phyloP scores from a whole-genome alignment of 2,329 filamentous ascomycete species.

The Mycogone perniciosa region DNA sequence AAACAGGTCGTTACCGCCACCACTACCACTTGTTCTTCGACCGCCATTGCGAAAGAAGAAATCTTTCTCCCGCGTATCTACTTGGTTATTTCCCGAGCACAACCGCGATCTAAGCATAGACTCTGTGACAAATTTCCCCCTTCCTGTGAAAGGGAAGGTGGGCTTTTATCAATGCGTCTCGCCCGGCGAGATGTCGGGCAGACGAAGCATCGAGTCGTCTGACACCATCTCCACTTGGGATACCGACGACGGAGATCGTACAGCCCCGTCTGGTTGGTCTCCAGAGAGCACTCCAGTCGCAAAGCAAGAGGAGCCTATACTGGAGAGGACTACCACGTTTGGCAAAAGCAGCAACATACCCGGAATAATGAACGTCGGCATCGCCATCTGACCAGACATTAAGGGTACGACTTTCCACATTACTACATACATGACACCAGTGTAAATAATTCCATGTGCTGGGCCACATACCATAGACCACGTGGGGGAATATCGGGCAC shows the following conservation, averaged over 20 bases:
- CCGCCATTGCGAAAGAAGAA: conserved; percentile 60
- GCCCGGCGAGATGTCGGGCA: conserved; percentile 24
- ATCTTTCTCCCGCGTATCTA: conserved; percentile 56
- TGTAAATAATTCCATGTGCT: conserved; percentile 13
- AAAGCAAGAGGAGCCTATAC: conserved; percentile 35
- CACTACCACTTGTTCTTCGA: conserved; percentile 52
- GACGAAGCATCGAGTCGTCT: conserved; percentile 39
- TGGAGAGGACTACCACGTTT: conserved; percentile 30
- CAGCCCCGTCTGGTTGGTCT: conserved; percentile 43
- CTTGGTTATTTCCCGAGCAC: conserved; percentile 47
- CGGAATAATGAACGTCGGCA: conserved; percentile 20
- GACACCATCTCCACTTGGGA: conserved; percentile 47
- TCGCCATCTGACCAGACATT: conserved; percentile 23
- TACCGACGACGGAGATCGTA: conserved; percentile 39
- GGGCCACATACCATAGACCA: conserved; percentile 11
- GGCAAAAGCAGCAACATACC: conserved; percentile 19
- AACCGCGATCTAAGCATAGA: conserved; percentile 38
- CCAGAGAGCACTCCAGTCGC: conserved; percentile 39
- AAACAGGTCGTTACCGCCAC: conserved; percentile 35
- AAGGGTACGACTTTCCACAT: conserved; percentile 5
- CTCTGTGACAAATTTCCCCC: conserved; percentile 49
- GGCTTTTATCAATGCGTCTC: conserved; percentile 55
- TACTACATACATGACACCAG: conserved; percentile 3
- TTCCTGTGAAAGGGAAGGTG: conserved; percentile 43
- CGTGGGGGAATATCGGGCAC: conserved; percentile 1